A percentile compares a stretch with the other conserved stretches of the same genome.
Evolutionary conservation across 768 basidiomycete species (phyloP).

Genomic region (Trametes cinnabarina): DNA sequence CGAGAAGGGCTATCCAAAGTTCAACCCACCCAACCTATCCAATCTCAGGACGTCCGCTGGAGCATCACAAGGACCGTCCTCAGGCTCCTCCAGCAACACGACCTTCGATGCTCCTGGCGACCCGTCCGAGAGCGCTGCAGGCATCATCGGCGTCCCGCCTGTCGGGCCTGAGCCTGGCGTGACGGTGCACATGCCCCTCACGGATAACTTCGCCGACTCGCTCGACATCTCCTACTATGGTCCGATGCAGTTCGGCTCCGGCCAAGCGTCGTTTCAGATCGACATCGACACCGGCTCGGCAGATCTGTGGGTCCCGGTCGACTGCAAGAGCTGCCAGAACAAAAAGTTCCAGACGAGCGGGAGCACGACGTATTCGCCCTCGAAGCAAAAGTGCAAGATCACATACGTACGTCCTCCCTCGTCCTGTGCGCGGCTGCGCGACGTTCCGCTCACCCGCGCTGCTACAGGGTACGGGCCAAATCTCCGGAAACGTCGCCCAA

Average conservation of each 20-base stretch:
- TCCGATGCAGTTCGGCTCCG: conserved; percentile 50
- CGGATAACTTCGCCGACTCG: conserved; percentile 37
- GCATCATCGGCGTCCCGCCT: conserved; percentile 10
- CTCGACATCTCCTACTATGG: conserved; percentile 52
- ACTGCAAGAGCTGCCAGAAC: conserved; percentile 40
- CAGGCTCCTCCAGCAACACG: too few species aligned
- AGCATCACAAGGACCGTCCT: too few species aligned
- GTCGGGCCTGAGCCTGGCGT: conserved; percentile 21
- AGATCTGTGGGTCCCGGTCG: conserved; percentile 57
- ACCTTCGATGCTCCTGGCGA: too few species aligned
- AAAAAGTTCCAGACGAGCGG: conserved; percentile 36
- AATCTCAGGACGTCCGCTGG: too few species aligned
- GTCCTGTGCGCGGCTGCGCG: not conserved
- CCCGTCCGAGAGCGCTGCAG: not conserved
- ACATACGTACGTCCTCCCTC: conserved; percentile 40
- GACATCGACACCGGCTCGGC: conserved; percentile 69
- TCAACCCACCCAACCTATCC: conserved; percentile 23
- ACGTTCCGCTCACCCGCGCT: not conserved
- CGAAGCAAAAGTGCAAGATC: conserved; percentile 35
- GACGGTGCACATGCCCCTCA: conserved; percentile 31
- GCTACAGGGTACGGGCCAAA: conserved; percentile 50
- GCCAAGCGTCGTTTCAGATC: conserved; percentile 49
- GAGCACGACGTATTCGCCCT: conserved; percentile 44
- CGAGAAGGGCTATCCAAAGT: conserved; percentile 21
- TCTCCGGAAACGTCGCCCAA: conserved; percentile 45